Evolutionary conservation across 2,329 filamentous ascomycete species (phyloP), one percentile per base, ranked within the genome.

Genomic region (Penicillium sp.): DNA sequence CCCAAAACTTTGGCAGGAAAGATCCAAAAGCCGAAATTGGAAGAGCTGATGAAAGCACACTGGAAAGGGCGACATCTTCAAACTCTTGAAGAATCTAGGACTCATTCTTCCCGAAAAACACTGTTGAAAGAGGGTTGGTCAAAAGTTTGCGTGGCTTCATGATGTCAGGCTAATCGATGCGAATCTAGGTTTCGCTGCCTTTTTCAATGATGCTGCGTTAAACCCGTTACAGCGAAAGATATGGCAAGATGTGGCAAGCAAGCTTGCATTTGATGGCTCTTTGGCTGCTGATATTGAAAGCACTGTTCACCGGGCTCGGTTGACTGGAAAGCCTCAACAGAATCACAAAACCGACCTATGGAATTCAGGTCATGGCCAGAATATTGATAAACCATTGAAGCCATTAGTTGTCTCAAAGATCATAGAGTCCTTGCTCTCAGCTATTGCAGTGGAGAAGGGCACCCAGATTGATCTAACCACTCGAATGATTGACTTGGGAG

Each of bases 401-500:
- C 30, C 30, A 34, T 3, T 13, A 8, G 7, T 13, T 8, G 30
- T 6, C 7, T 34, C 30, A 34, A 6, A 13, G 11, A 14, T 34
- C 13, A n/a, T 34, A 11, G 32, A 34, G 13, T 34, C 32, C 10
- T n/a, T 34, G 32, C 32, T 34, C 32, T 2, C 32, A 14, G 32
- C 32, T 11, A 34, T 34, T 34, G 32, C 13, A 6, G 13, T 3
- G 13, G 32, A n/a, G 13, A 34, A 34, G 14, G 32, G 13, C 30
- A 47, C 19, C 9, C 30, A 18, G 7, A 42, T 56, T 23, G 26
- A 56, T 11, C 34, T 23, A 10, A 13, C 47, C 2, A 26, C n/a
- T 19, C 54, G 49, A 19, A 49, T 56, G 47, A 41, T 56, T 49
- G 54, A 53, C 8, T 27, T 56, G 18, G 54, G 54, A 11, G 29